Base-by-base conservation (phyloP, 192 early-diverging fungal species). In the Linderina pennispora region DNA sequence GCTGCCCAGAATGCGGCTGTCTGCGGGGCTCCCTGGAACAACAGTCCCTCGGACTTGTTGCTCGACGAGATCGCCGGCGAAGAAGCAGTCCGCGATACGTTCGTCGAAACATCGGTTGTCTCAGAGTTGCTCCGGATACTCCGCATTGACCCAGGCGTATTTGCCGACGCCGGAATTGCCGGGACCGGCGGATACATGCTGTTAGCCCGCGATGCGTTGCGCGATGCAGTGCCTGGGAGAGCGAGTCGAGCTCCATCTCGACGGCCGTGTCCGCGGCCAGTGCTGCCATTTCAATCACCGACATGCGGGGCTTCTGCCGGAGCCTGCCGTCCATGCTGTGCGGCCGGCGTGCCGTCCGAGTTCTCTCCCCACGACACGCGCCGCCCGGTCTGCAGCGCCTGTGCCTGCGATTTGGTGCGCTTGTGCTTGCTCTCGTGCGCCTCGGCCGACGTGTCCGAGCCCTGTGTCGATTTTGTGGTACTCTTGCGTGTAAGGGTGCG, bases 211-310 rank as follows among this genome's bases (percentile, higher is more conserved):
- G n/a, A n/a, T n/a, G n/a, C n/a, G n/a, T n/a, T n/a, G n/a, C n/a
- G n/a, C n/a, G n/a, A n/a, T n/a, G n/a, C n/a, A n/a, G n/a, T n/a
- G n/a, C n/a, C n/a, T n/a, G n/a, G n/a, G n/a, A n/a, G n/a, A n/a
- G n/a, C n/a, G n/a, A n/a, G n/a, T n/a, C 52, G 16, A 62, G 32
- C 43, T 70, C 55, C 21, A 50, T 28, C 23, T 62, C 51, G 19
- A 50, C 66, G 25, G 47, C 52, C 17, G 23, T 39, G 46, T 58
- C 66, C 35, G 58, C 55, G 17, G 66, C 54, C n/a, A n/a, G n/a
- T 3, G 55, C 43, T 4, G 54, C 46, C 42, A 70, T 53, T 9
- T 70, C 51, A 9, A 50, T 20, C 0, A 55, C 43, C 13, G 50
- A 43, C 23, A 26, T 23, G 28, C 5, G 28, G 5, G 28, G 28